phyloP scores from a whole-genome alignment of 2,329 filamentous ascomycete genomes.

The Cladophialophora bantiana region DNA sequence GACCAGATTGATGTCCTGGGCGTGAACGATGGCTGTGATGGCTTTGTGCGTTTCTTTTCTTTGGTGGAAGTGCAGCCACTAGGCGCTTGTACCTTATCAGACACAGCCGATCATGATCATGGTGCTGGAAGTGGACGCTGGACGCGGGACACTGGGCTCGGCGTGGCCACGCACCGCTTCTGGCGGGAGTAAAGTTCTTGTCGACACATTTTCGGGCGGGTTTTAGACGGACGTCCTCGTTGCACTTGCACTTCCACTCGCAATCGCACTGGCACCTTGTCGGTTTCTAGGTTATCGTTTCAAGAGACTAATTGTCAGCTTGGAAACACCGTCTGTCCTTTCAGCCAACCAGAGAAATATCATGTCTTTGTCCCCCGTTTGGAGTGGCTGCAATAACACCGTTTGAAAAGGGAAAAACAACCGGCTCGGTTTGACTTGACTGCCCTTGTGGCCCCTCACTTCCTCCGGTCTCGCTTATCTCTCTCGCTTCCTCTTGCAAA shows the following conservation, averaged over 20 bases:
- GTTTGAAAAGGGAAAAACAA: background rate
- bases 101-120: background rate
- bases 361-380: background rate
- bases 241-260: too few relatives aligned
- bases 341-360: slow-evolving; percentile 3
- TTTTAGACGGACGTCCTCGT: too few relatives aligned
- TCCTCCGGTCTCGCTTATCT: background rate
- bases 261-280: too few relatives aligned
- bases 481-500: slow-evolving; percentile 6
- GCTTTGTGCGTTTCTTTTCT: background rate
- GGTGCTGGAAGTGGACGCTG: too few relatives aligned
- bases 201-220: background rate
- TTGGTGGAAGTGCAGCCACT: background rate
- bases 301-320: background rate
- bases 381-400: background rate
- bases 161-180: background rate
- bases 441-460: slow-evolving; percentile 1
- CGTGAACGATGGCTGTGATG: background rate
- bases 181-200: background rate
- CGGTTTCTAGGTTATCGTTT: background rate
- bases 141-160: too few relatives aligned
- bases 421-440: background rate
- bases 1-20: background rate
- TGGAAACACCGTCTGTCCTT: background rate
- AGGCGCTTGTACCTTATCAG: background rate